phyloP scores from a whole-genome alignment of 2,329 filamentous ascomycete species.

The Orbilia ellipsospora region DNA sequence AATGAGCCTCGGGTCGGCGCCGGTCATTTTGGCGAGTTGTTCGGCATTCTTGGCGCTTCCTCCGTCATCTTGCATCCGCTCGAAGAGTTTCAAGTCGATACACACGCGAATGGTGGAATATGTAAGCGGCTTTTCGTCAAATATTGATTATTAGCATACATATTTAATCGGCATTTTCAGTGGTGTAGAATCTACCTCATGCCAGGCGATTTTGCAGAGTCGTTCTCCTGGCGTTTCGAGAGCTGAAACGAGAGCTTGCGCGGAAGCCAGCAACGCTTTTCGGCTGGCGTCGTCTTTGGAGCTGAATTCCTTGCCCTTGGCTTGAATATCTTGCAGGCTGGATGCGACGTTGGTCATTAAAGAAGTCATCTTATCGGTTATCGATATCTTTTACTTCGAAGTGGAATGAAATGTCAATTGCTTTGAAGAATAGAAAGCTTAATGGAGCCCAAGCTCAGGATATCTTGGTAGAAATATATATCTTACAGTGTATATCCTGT shows the following conservation, averaged over 20 bases:
- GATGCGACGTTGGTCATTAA: neutral
- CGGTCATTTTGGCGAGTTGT: slow-evolving; percentile 1
- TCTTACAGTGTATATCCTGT: too few relatives aligned
- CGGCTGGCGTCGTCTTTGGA: neutral
- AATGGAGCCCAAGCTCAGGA: too few relatives aligned
- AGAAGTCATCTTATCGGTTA: neutral
- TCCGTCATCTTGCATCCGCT: slow-evolving; percentile 1
- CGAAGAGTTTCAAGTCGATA: slow-evolving; percentile 10
- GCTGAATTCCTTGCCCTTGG: neutral
- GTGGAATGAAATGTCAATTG: too few relatives aligned
- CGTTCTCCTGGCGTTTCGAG: slow-evolving; percentile 4
- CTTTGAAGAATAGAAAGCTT: too few relatives aligned
- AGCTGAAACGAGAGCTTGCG: neutral
- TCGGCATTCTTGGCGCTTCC: slow-evolving; percentile 6
- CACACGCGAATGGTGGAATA: slow-evolving; percentile 2
- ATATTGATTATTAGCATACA: neutral
- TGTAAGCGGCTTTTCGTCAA: slow-evolving; percentile 1
- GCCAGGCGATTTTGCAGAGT: slow-evolving; percentile 8
- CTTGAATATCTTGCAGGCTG: neutral
- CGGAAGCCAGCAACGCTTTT: slow-evolving; percentile 6
- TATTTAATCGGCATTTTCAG: too few relatives aligned
- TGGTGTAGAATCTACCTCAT: neutral
- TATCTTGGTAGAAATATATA: too few relatives aligned
- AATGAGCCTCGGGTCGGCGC: neutral
- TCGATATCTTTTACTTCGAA: too few relatives aligned